A percentile compares a stretch with the other conserved stretches of the same genome.
These are phyloP conservation scores for Melocanna baccifera DNA, from an alignment of 176 grass and related monocot species.

Conservation along the genomic window DNA sequence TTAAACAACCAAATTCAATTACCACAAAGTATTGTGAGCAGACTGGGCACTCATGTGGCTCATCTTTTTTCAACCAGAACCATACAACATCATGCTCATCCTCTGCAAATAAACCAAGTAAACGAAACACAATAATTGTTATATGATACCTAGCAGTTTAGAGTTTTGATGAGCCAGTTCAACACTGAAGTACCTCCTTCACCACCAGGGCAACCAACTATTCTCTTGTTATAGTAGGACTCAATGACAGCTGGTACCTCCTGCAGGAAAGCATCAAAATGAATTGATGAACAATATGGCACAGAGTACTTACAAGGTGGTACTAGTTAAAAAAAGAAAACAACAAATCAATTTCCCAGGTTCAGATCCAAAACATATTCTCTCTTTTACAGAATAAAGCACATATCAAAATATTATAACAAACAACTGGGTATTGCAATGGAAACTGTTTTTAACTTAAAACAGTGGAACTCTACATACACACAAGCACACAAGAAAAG, in stretches of 20 bases:
- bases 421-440: neutral
- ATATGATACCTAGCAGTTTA: neutral
- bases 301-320: neutral
- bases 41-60: constrained; percentile 85
- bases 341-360: neutral
- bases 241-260: constrained; percentile 85
- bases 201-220: constrained; percentile 92
- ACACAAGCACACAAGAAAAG: neutral
- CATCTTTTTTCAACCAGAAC: constrained; percentile 98
- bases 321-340: neutral
- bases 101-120: constrained; percentile 53
- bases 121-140: neutral
- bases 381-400: neutral
- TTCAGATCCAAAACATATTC: neutral
- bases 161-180: constrained; percentile 10
- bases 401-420: neutral
- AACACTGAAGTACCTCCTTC: constrained; percentile 71
- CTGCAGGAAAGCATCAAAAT: constrained; percentile 40
- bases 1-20: constrained; percentile 31
- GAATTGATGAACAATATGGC: constrained; percentile 27
- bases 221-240: constrained; percentile 89
- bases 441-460: neutral
- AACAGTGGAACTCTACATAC: neutral
- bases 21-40: constrained; percentile 96
- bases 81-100: constrained; percentile 98